These are phyloP conservation scores for Populus alba DNA, from an alignment of 345 rosid genomes.

Conservation along the genomic window DNA sequence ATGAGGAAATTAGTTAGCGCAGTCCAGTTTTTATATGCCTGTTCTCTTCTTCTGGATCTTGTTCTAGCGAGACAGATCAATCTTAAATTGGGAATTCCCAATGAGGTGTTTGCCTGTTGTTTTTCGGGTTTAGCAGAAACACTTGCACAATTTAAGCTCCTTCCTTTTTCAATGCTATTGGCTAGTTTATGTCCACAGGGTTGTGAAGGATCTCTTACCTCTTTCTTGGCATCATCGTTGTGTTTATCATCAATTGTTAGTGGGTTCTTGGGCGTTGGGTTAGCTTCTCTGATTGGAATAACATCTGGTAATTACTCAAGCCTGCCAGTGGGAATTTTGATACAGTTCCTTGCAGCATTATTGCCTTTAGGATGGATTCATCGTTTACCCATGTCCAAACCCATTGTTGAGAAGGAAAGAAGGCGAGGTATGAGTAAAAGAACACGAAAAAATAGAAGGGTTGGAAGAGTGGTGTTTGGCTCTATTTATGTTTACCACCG, in stretches of 20 bases:
- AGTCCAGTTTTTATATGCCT: constrained; percentile 58
- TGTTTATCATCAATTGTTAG: constrained; percentile 75
- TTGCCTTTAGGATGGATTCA: constrained; percentile 62
- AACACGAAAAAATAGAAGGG: constrained; percentile 53
- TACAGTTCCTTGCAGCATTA: constrained; percentile 69
- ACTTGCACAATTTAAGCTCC: constrained; percentile 75
- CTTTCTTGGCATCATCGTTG: constrained; percentile 69
- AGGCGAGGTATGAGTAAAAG: constrained; percentile 48
- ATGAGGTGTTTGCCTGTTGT: constrained; percentile 57
- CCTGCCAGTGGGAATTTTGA: constrained; percentile 50
- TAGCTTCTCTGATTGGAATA: constrained; percentile 67
- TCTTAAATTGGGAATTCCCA: constrained; percentile 59
- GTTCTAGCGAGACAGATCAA: constrained; percentile 64
- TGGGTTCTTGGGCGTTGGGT: constrained; percentile 68
- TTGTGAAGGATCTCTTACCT: constrained; percentile 86
- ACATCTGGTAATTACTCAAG: constrained; percentile 59
- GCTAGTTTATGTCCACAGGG: constrained; percentile 76
- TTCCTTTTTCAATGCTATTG: constrained; percentile 64
- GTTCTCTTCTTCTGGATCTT: constrained; percentile 71
- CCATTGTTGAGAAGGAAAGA: constrained; percentile 42
- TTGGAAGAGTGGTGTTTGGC: constrained; percentile 48
- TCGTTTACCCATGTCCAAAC: constrained; percentile 45
- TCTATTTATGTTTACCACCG: constrained; percentile 41
- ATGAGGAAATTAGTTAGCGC: constrained; percentile 60
- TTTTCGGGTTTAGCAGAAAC: constrained; percentile 80